These are phyloP conservation scores for Protea cynaroides DNA, from an alignment of 164 flowering plant genomes.

Conservation along the genomic window DNA sequence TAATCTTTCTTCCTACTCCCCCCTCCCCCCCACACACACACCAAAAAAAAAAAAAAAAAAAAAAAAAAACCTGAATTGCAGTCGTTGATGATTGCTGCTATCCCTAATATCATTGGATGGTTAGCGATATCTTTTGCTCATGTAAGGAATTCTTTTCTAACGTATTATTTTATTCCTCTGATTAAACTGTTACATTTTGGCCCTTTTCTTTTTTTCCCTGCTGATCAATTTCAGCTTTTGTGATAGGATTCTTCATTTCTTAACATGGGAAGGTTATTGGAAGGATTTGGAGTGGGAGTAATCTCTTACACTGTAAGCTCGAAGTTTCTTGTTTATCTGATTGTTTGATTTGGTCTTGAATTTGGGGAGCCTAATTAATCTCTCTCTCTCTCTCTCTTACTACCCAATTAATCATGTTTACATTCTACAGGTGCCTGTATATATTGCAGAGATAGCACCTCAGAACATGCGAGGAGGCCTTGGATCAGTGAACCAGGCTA, in stretches of 20 bases:
- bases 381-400: no score
- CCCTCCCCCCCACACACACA: background rate
- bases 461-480: conserved; percentile 67
- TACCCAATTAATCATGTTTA: background rate
- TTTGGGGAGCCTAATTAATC: conserved; percentile 1
- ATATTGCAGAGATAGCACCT: conserved; percentile 89
- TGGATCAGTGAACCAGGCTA: conserved; percentile 72
- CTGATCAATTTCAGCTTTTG: background rate
- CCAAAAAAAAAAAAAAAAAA: no score
- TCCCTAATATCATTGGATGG: conserved; percentile 76
- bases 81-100: conserved; percentile 66
- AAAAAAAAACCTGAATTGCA: conserved; percentile 30
- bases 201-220: background rate
- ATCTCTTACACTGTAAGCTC: conserved; percentile 53
- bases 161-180: background rate
- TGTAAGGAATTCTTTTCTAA: conserved; percentile 21
- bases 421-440: conserved; percentile 65
- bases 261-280: conserved; percentile 60
- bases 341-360: background rate
- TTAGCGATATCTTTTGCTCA: conserved; percentile 57
- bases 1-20: no score
- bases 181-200: background rate
- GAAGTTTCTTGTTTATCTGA: background rate
- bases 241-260: conserved; percentile 52
- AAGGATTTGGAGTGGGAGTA: conserved; percentile 73